phyloP scores from a whole-genome alignment of 2,329 filamentous ascomycete genomes.

The Cladophialophora chaetospira region DNA sequence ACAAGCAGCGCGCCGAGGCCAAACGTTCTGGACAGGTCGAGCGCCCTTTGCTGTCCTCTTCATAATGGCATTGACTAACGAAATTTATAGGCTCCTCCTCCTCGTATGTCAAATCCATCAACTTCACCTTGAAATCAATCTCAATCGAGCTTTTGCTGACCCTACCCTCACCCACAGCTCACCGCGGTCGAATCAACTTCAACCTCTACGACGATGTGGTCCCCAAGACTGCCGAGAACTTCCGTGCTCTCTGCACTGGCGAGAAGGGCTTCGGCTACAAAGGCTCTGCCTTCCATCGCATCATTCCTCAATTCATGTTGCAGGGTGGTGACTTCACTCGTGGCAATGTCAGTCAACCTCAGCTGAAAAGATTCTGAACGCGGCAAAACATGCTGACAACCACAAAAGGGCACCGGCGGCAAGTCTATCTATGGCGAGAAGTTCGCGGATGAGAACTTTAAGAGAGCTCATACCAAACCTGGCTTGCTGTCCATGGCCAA shows the following conservation, averaged over 20 bases:
- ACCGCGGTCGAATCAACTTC: conserved; percentile 82
- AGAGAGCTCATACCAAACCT: conserved; percentile 66
- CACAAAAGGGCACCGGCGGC: conserved; percentile 75
- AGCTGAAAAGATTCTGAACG: conserved; percentile 73
- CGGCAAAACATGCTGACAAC: conserved; percentile 69
- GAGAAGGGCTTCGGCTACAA: conserved; percentile 70
- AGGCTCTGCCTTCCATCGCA: conserved; percentile 68
- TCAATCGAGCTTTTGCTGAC: too few species aligned
- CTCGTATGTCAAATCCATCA: conserved; percentile 18
- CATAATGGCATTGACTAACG: too few species aligned
- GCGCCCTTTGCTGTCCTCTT: too few species aligned
- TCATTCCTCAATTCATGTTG: conserved; percentile 72
- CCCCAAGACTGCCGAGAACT: conserved; percentile 79
- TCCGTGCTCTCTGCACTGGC: conserved; percentile 65
- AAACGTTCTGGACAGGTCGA: conserved; percentile 22
- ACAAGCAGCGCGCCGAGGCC: conserved; percentile 60
- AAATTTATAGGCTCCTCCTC: conserved; percentile 19
- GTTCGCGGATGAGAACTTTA: conserved; percentile 72
- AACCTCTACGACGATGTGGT: conserved; percentile 82
- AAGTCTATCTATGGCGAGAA: conserved; percentile 69
- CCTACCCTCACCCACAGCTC: conserved; percentile 52
- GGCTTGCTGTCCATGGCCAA: conserved; percentile 68
- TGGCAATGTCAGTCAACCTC: conserved; percentile 70
- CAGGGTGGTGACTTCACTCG: conserved; percentile 70
- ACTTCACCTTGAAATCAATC: too few species aligned